A percentile compares a stretch with the other conserved stretches of the same genome.
phyloP scores from a whole-genome alignment of 225 moss, liverwort and hornwort species.

The Marchantia polymorpha region DNA sequence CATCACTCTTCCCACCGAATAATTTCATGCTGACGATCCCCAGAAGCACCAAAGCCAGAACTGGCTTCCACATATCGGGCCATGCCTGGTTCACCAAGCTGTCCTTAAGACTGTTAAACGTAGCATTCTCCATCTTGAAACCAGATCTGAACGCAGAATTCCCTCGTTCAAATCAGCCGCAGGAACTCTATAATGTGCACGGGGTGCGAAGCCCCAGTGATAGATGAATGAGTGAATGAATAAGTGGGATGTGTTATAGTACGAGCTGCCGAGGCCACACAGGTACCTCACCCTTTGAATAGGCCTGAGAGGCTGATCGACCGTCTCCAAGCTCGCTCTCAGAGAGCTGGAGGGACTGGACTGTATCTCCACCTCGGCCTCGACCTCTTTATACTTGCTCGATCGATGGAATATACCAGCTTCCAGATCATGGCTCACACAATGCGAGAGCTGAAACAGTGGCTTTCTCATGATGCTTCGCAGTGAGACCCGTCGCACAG shows the following conservation, averaged over 20 bases:
- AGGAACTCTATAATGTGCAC: neutral
- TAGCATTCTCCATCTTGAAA: neutral
- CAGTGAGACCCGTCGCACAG: too few species aligned
- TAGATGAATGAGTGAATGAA: neutral
- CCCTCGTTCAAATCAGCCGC: neutral
- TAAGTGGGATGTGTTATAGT: neutral
- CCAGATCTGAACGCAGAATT: neutral
- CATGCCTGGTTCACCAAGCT: neutral
- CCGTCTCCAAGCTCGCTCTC: neutral
- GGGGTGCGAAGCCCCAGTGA: neutral
- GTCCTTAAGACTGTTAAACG: neutral
- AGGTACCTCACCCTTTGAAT: neutral
- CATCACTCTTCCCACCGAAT: neutral
- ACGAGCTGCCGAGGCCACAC: neutral
- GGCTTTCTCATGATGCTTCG: too few species aligned
- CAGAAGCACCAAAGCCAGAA: neutral
- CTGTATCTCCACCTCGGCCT: neutral
- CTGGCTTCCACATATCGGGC: conserved; percentile 1
- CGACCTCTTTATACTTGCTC: neutral
- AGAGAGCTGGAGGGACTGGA: neutral
- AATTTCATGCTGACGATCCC: neutral
- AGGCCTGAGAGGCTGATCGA: neutral
- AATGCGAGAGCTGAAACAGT: too few species aligned
- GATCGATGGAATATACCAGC: too few species aligned
- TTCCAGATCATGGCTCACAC: too few species aligned